phyloP scores from a whole-genome alignment of 805 yeast species.

The Wickerhamiella vanderwaltii region DNA sequence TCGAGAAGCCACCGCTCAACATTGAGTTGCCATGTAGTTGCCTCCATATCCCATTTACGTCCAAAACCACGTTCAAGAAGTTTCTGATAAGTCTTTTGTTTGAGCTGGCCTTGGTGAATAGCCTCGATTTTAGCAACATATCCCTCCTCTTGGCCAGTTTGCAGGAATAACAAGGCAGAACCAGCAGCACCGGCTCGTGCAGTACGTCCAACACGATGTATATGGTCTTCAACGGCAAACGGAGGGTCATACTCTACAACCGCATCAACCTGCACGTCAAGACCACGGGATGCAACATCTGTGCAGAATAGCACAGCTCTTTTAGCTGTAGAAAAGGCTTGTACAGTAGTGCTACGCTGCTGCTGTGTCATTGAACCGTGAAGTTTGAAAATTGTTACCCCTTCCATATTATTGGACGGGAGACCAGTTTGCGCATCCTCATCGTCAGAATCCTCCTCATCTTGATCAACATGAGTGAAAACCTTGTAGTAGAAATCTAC shows the following conservation, averaged over 20 bases:
- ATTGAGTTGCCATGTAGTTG: constrained; percentile 90
- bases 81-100: constrained; percentile 34
- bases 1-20: constrained; percentile 81
- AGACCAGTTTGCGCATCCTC: constrained; percentile 33
- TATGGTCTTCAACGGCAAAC: constrained; percentile 82
- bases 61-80: constrained; percentile 28
- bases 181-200: constrained; percentile 95
- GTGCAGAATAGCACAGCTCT: constrained; percentile 71
- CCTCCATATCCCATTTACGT: constrained; percentile 74
- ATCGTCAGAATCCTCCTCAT: constrained; percentile 26
- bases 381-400: constrained; percentile 48
- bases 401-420: constrained; percentile 42
- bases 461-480: constrained; percentile 37
- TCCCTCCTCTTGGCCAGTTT: constrained; percentile 85
- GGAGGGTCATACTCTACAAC: constrained; percentile 95
- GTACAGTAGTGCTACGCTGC: constrained; percentile 62
- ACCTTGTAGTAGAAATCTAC: constrained; percentile 83
- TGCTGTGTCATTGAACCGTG: constrained; percentile 90
- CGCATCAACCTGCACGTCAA: constrained; percentile 76
- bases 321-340: constrained; percentile 30
- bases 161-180: constrained; percentile 57
- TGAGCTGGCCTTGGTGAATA: constrained; percentile 46
- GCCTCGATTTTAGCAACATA: constrained; percentile 53
- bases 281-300: constrained; percentile 95
- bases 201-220: constrained; percentile 94